These are phyloP conservation scores for Pontederia crassipes DNA, from an alignment of 176 grass and related monocot genomes.

Conservation along the genomic window DNA sequence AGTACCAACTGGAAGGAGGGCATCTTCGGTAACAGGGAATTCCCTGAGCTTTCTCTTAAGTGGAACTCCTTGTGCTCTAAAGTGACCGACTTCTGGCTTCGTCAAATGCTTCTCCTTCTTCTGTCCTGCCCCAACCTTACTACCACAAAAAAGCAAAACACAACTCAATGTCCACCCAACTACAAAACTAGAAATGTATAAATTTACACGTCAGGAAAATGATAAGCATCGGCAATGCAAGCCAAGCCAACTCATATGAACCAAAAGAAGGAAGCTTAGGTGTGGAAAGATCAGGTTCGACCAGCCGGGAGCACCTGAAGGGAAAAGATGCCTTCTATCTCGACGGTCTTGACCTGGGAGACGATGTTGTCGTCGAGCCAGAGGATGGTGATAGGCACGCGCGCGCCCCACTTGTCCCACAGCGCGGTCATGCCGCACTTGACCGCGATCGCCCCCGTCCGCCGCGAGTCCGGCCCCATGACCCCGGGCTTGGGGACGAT, in stretches of 20 bases:
- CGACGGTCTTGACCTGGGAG: conserved; percentile 88
- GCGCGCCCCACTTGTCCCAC: conserved; percentile 98
- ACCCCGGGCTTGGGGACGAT: conserved; percentile 46
- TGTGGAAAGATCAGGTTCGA: not conserved
- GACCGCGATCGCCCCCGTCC: conserved; percentile 77
- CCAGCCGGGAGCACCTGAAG: conserved; percentile 43
- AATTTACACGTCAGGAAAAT: not conserved
- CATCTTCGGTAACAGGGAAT: conserved; percentile 90
- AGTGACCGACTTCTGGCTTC: conserved; percentile 83
- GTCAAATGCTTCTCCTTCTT: conserved; percentile 99
- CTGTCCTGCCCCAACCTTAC: conserved; percentile 83
- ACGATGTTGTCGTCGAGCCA: conserved; percentile 95
- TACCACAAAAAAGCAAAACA: conserved; percentile 22
- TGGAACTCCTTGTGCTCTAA: conserved; percentile 70
- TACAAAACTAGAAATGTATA: conserved; percentile 3
- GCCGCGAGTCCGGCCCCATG: conserved; percentile 50
- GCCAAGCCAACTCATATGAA: not conserved
- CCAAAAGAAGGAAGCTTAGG: not conserved
- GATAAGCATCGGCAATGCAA: not conserved
- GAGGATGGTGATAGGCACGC: conserved; percentile 77
- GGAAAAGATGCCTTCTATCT: conserved; percentile 74
- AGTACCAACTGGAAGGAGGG: conserved; percentile 85
- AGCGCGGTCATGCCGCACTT: conserved; percentile 94
- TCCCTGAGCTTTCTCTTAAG: conserved; percentile 92
- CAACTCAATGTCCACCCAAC: not conserved